phyloP scores from a whole-genome alignment of 1,284 basidiomycete genomes.

The Sphagnurus paluster region DNA sequence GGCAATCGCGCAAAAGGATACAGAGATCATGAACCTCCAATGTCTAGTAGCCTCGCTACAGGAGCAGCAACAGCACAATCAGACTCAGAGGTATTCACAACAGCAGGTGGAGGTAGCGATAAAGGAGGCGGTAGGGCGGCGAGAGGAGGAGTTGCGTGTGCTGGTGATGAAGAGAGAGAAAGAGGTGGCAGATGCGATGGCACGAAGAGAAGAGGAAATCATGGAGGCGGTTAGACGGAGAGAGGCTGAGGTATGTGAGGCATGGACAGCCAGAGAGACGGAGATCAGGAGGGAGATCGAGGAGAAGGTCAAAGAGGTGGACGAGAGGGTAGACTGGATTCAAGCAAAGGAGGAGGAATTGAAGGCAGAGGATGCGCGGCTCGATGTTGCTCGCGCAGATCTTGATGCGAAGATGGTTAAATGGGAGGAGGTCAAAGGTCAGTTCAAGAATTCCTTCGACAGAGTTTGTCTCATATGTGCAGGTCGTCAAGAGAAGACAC shows the following conservation, averaged over 20 bases:
- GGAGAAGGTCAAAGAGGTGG: constrained; percentile 45
- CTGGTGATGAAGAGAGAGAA: constrained; percentile 67
- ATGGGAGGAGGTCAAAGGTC: constrained; percentile 44
- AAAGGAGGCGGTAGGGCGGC: constrained; percentile 57
- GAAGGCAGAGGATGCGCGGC: constrained; percentile 47
- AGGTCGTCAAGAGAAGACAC: constrained; percentile 55
- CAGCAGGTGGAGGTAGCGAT: constrained; percentile 51
- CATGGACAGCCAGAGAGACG: constrained; percentile 59
- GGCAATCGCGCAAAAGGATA: constrained; percentile 55
- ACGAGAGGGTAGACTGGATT: constrained; percentile 57
- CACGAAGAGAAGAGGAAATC: constrained; percentile 71
- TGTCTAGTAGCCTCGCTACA: constrained; percentile 40
- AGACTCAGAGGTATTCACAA: constrained; percentile 31
- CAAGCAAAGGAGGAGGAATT: constrained; percentile 51
- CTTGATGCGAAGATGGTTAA: constrained; percentile 46
- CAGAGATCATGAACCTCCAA: constrained; percentile 54
- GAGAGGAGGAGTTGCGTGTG: constrained; percentile 68
- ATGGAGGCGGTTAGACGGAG: constrained; percentile 65
- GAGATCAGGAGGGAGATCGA: constrained; percentile 52
- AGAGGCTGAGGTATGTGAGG: constrained; percentile 68
- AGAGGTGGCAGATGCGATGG: constrained; percentile 65
- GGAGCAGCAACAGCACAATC: constrained; percentile 25
- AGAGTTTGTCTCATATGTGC: constrained; percentile 1
- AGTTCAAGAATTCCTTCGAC: constrained; percentile 1
- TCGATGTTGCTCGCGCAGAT: constrained; percentile 45